Evolutionary conservation across 129 eudicot species (phyloP).

Genomic region (Pittosporum tobira): DNA sequence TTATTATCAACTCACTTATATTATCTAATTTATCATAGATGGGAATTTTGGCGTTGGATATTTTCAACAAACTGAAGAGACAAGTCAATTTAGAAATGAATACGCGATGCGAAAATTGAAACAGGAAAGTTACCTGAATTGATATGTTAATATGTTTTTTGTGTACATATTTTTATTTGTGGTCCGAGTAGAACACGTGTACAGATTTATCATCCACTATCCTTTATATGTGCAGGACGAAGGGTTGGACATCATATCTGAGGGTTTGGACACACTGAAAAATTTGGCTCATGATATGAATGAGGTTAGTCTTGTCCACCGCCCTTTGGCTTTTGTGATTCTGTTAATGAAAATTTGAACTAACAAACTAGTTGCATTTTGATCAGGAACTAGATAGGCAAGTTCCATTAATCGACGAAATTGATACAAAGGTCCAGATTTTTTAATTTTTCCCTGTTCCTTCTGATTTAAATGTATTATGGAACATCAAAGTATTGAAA

Average conservation of each 20-base stretch:
- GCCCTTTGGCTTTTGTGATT: neutral
- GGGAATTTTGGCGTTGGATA: constrained; percentile 30
- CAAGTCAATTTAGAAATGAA: constrained; percentile 43
- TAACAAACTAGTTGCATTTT: neutral
- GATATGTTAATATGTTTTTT: neutral
- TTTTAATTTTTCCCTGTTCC: neutral
- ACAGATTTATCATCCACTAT: neutral
- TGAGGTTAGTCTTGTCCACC: constrained; percentile 28
- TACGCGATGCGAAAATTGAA: constrained; percentile 50
- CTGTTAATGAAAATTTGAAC: neutral
- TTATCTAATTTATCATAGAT: constrained; percentile 12
- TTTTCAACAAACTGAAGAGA: constrained; percentile 45
- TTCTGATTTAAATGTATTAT: neutral
- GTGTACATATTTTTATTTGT: neutral
- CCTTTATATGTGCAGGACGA: constrained; percentile 28
- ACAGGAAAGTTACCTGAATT: constrained; percentile 34
- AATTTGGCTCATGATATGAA: constrained; percentile 66
- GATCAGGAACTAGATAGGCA: constrained; percentile 55
- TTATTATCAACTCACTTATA: neutral
- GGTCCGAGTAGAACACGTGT: neutral
- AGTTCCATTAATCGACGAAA: constrained; percentile 58
- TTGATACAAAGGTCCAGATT: constrained; percentile 46
- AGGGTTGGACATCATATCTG: constrained; percentile 55
- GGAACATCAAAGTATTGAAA: neutral
- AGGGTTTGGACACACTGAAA: constrained; percentile 52